Evolutionary conservation across 2,329 filamentous ascomycete genomes (phyloP).

Genomic region (Ophiostoma tasmaniense): DNA sequence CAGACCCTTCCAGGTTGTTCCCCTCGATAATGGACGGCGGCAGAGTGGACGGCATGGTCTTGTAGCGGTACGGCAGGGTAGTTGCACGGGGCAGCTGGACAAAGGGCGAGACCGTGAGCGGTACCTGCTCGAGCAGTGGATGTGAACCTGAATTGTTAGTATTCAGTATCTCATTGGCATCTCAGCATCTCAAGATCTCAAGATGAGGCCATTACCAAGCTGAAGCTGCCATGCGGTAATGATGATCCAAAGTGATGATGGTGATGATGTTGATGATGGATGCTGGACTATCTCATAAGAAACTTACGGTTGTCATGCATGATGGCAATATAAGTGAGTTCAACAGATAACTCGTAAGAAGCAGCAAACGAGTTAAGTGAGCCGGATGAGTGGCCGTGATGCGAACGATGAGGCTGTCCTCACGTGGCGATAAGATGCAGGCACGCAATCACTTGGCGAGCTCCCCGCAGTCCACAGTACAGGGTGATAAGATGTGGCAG

Average conservation of each 20-base stretch:
- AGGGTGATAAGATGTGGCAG: too few relatives aligned
- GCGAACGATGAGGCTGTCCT: background rate
- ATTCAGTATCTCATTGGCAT: background rate
- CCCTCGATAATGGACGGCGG: constrained; percentile 55
- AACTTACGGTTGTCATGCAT: constrained; percentile 21
- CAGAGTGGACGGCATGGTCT: constrained; percentile 75
- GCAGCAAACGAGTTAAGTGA: background rate
- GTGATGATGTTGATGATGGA: background rate
- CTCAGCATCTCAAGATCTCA: too few relatives aligned
- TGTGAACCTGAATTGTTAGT: constrained; percentile 55
- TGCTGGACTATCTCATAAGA: background rate
- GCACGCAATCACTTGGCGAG: background rate
- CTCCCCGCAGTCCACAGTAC: background rate
- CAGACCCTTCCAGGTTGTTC: background rate
- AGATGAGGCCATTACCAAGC: background rate
- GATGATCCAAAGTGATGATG: background rate
- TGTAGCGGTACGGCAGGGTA: constrained; percentile 93
- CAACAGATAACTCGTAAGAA: background rate
- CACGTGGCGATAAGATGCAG: background rate
- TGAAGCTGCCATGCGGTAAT: background rate
- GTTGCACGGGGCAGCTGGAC: constrained; percentile 81
- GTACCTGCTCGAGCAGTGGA: constrained; percentile 82
- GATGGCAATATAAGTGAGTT: background rate
- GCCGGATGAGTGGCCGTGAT: background rate
- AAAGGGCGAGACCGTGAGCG: constrained; percentile 89